Evolutionary conservation across 2,329 filamentous ascomycete genomes (phyloP).

Genomic region (Fusarium globosum): DNA sequence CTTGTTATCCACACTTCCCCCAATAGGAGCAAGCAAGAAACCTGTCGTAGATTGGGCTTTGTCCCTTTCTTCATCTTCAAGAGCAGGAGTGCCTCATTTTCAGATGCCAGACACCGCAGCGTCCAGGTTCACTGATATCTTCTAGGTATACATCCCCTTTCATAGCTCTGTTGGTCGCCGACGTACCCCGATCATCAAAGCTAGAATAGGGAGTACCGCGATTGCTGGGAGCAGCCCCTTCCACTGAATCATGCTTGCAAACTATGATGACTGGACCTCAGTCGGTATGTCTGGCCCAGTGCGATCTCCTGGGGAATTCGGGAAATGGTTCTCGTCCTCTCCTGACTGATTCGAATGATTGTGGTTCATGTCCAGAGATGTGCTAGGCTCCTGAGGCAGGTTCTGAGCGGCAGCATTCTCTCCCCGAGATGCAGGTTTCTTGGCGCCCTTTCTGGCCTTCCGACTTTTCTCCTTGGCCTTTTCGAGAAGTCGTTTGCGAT

Average conservation of each 20-base stretch:
- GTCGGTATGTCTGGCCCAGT: slow-evolving; percentile 28
- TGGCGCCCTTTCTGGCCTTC: slow-evolving; percentile 84
- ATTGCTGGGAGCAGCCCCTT: background rate
- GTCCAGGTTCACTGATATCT: background rate
- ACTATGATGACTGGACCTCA: slow-evolving; percentile 25
- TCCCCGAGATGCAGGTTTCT: slow-evolving; percentile 65
- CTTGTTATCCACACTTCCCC: background rate
- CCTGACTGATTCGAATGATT: slow-evolving; percentile 55
- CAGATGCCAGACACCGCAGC: background rate
- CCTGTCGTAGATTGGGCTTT: background rate
- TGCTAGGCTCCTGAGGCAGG: slow-evolving; percentile 36
- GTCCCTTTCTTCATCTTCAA: background rate
- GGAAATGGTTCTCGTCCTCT: slow-evolving; percentile 48
- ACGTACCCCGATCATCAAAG: background rate
- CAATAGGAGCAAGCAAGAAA: background rate
- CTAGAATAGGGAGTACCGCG: background rate
- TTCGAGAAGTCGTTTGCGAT: slow-evolving; percentile 84
- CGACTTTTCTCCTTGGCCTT: slow-evolving; percentile 94
- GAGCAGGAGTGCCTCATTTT: background rate
- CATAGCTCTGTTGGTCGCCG: background rate
- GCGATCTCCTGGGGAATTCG: slow-evolving; percentile 34
- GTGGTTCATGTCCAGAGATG: slow-evolving; percentile 41
- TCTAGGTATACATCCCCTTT: background rate
- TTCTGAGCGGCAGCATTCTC: slow-evolving; percentile 40
- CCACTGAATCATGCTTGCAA: background rate